phyloP scores from a whole-genome alignment of 306 rosid genomes.

The Quercus robur region DNA sequence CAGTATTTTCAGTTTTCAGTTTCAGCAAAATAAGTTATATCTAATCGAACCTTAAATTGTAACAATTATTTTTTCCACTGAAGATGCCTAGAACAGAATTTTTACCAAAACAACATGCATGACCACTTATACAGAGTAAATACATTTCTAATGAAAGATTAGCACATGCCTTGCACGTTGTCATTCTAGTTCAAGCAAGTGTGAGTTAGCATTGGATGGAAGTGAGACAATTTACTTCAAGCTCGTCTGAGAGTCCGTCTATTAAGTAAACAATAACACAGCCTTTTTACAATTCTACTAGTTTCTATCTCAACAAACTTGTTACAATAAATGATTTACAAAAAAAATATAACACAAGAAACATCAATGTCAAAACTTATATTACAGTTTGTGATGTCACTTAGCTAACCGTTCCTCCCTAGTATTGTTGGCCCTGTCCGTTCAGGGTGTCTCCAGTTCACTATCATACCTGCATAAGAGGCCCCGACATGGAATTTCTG shows the following conservation, averaged over 20 bases:
- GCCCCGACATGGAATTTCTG: neutral
- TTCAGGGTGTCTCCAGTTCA: slow-evolving; percentile 9
- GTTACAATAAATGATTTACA: slow-evolving; percentile 16
- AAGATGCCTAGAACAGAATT: too few species aligned
- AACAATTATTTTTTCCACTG: too few species aligned
- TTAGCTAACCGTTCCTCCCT: slow-evolving; percentile 19
- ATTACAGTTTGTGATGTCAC: slow-evolving; percentile 35
- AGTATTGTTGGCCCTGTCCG: neutral
- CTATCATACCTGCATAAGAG: neutral
- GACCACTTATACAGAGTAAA: neutral
- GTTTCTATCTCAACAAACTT: neutral
- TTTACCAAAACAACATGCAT: neutral
- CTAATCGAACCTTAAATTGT: rapidly evolving
- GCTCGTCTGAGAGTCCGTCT: too few species aligned
- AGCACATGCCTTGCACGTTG: neutral
- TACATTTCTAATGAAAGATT: neutral
- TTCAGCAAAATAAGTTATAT: too few species aligned
- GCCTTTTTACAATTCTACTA: too few species aligned
- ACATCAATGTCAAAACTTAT: slow-evolving; percentile 45
- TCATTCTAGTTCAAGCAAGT: too few species aligned
- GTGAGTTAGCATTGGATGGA: too few species aligned
- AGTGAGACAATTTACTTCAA: too few species aligned
- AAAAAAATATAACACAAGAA: slow-evolving; percentile 28
- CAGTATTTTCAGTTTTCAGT: too few species aligned
- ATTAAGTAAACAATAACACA: too few species aligned